Evolutionary conservation across 2,329 filamentous ascomycete genomes (phyloP).

Genomic region (Albifimbria verrucaria): DNA sequence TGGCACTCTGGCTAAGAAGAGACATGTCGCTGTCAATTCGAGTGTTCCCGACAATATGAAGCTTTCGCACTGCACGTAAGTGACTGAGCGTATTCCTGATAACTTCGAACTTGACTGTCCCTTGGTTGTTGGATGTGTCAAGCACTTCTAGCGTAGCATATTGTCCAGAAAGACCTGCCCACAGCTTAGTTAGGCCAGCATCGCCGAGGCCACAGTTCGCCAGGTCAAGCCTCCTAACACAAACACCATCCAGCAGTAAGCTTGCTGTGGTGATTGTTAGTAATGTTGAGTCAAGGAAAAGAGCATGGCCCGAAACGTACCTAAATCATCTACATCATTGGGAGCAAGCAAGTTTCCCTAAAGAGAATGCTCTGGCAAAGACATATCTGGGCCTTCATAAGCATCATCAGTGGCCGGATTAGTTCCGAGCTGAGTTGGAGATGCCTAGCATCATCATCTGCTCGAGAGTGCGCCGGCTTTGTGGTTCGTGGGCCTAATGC

Average conservation of each 20-base stretch:
- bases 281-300: no score
- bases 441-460: constrained; percentile 15
- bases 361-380: constrained; percentile 50
- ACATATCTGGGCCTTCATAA: constrained; percentile 43
- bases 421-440: constrained; percentile 34
- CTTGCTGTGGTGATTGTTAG: no score
- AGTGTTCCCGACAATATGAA: constrained; percentile 50
- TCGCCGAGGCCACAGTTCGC: constrained; percentile 51
- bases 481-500: constrained; percentile 26
- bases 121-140: constrained; percentile 51
- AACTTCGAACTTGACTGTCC: constrained; percentile 45
- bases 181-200: constrained; percentile 42
- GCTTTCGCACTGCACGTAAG: constrained; percentile 39
- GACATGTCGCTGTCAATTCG: constrained; percentile 42
- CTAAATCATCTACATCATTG: constrained; percentile 46
- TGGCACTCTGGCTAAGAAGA: constrained; percentile 42
- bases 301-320: constrained; percentile 24
- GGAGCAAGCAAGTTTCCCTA: constrained; percentile 45
- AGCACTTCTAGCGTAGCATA: constrained; percentile 43
- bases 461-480: constrained; percentile 16
- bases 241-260: constrained; percentile 31
- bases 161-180: constrained; percentile 44
- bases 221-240: constrained; percentile 46
- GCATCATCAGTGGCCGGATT: constrained; percentile 45
- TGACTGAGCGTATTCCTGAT: constrained; percentile 41